Conservation (phyloP, 371 early-diverging fungal species). For the Mortierella sp. region DNA sequence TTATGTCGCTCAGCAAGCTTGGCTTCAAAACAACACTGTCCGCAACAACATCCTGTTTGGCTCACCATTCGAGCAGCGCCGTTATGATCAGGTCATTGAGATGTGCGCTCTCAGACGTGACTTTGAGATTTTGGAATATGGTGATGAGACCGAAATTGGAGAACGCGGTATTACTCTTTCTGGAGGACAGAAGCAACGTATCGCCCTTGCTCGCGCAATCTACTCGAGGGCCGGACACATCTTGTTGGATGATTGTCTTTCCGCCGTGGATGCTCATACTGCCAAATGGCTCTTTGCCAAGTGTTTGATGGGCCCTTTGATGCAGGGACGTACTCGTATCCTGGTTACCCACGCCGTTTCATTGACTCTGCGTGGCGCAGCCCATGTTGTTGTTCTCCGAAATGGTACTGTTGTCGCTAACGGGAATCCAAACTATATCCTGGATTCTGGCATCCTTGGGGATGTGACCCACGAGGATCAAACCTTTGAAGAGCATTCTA, state of each 20-base stretch:
- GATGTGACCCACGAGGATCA: slow-evolving; percentile 59
- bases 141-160: slow-evolving; percentile 92
- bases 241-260: slow-evolving; percentile 84
- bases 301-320: slow-evolving; percentile 74
- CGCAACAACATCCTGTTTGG: slow-evolving; percentile 59
- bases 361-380: slow-evolving; percentile 77
- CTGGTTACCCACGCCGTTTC: slow-evolving; percentile 90
- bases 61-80: slow-evolving; percentile 70
- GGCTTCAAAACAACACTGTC: slow-evolving; percentile 86
- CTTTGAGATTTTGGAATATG: slow-evolving; percentile 81
- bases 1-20: slow-evolving; percentile 85
- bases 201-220: slow-evolving; percentile 85
- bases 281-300: slow-evolving; percentile 81
- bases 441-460: slow-evolving; percentile 62
- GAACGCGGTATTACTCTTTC: slow-evolving; percentile 90
- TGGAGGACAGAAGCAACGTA: slow-evolving; percentile 90
- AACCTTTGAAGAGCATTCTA: slow-evolving; percentile 24
- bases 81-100: slow-evolving; percentile 73
- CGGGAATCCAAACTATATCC: slow-evolving; percentile 65
- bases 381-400: slow-evolving; percentile 78
- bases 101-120: slow-evolving; percentile 85
- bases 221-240: slow-evolving; percentile 78
- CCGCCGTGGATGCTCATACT: slow-evolving; percentile 90
- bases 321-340: slow-evolving; percentile 83
- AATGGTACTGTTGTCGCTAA: slow-evolving; percentile 74